phyloP scores from a whole-genome alignment of 2,329 filamentous ascomycete genomes.

The Claviceps monticola region DNA sequence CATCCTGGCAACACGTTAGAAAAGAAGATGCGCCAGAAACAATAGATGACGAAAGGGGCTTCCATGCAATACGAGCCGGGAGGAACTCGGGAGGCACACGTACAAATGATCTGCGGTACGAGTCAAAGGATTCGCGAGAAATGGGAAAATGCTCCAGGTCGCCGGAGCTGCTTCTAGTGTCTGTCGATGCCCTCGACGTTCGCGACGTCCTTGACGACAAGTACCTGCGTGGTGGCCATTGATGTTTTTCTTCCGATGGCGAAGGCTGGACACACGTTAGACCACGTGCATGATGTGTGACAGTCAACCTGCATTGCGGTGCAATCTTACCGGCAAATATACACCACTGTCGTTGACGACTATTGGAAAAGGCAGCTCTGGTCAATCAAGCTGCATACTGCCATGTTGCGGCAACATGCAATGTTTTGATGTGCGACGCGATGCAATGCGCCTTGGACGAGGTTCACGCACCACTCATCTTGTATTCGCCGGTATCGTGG shows the following conservation, averaged over 20 bases:
- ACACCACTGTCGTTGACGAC: slow-evolving; percentile 94
- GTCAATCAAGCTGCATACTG: slow-evolving; percentile 2
- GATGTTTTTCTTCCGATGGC: slow-evolving; percentile 67
- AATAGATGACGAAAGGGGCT: no score
- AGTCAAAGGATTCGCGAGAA: slow-evolving; percentile 92
- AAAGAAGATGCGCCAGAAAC: neutral
- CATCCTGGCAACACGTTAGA: slow-evolving; percentile 47
- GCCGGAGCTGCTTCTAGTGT: slow-evolving; percentile 48
- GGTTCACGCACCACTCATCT: slow-evolving; percentile 56
- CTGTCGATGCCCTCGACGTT: slow-evolving; percentile 36
- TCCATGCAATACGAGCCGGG: neutral
- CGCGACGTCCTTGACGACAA: slow-evolving; percentile 13
- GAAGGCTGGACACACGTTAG: slow-evolving; percentile 48
- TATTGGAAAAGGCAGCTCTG: slow-evolving; percentile 22
- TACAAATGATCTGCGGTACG: slow-evolving; percentile 91
- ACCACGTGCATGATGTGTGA: slow-evolving; percentile 5
- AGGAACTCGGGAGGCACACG: slow-evolving; percentile 18
- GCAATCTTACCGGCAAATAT: slow-evolving; percentile 64
- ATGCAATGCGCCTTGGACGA: neutral
- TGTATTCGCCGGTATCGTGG: slow-evolving; percentile 58
- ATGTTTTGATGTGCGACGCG: neutral
- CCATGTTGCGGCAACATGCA: slow-evolving; percentile 3
- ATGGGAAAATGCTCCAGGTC: slow-evolving; percentile 92
- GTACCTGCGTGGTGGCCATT: slow-evolving; percentile 50
- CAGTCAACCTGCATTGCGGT: neutral